Base-by-base conservation (phyloP, 2,329 filamentous ascomycete species). In the Pseudogymnoascus sp. region DNA sequence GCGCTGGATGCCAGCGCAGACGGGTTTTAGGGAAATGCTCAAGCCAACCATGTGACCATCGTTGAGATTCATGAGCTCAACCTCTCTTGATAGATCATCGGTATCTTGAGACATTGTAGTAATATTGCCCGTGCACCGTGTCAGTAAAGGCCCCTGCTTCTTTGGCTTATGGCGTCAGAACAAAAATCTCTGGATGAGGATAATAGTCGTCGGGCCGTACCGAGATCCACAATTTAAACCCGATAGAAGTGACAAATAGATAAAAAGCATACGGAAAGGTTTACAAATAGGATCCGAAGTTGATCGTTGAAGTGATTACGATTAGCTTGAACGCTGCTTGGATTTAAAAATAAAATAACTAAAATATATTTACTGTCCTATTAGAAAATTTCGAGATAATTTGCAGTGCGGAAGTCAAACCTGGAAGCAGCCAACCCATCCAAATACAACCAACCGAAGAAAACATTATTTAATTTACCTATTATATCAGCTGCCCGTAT, bases 51-150 rank as follows among this genome's bases (percentile, higher is more conserved):
- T 33, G 50, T 56, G 26, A 22, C 50, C n/a, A 19, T 56, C 50
- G 10, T 56, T 56, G 28, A 56, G 50, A 56, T 33, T 56, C 50
- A 56, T 56, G n/a, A 56, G 50, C 50, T 6, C 50, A 33, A 56
- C n/a, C 50, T 56, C 50, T 12, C n/a, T 56, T 19, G 50, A 56
- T 6, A 56, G 50, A 56, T 56, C 50, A 56, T 56, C 50, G 10
- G 50, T 56, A 56, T 56, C 50, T 56, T 56, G 50, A 56, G 50
- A 33, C 50, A 56, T 56, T 33, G 50, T 56, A 19, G 28, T 56
- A 33, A 33, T 56, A 31, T 19, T 56, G 50, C 50, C 50, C 28
- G 50, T 56, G 50, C 50, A 56, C 50, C n/a, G 26, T 10, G 50
- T 56, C 50, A 33, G 28, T 6, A 7, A 33, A 33, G 7, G 31